Evolutionary conservation across 208 protist species (phyloP), one percentile per base, ranked within the genome.

Genomic region (Phytomonas francai): DNA sequence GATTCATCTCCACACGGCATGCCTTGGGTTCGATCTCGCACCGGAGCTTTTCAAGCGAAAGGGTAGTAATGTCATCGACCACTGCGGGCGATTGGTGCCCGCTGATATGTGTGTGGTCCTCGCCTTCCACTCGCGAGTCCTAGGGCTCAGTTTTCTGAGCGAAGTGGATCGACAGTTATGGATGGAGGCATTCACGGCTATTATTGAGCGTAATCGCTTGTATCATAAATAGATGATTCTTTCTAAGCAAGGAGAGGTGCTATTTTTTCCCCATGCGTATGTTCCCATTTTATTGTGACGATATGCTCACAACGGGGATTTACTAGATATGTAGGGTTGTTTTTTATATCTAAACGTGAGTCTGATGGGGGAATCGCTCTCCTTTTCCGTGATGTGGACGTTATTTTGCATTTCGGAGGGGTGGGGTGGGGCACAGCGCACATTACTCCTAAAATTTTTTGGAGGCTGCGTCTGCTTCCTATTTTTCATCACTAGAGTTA

Each of bases 111-210:
- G 84, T 59, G 77, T 71, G 7, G 73, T 89, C 34, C 81, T 88
- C 45, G 67, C 76, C 19, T 93, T 93, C 63, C 45, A 67, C 7
- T 76, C 70, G 12, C 73, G 78, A 8, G 59, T 80, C 0, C 54
- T 93, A 12, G 88, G 74, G 4, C 68, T 93, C 2, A 73, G 72
- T n/a, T 87, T 88, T 59, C 63, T 86, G 1, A 74, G 70, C n/a
- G 83, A 89, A 70, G 83, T 78, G 16, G 81, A 85, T 30, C 69
- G 81, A n/a, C 81, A 89, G 65, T 28, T 74, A 3, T 93, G 84
- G 81, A 77, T 88, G 14, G 77, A 83, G 8, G 83, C 79, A 11
- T 74, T 93, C 78, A 85, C 84, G 80, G 77, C 75, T 16, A 76
- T 93, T 8, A 83, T 93, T 60, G 80, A 88, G 76, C 66, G 79